phyloP scores from a whole-genome alignment of 2,329 filamentous ascomycete genomes.

The Tolypocladium guangdongense region DNA sequence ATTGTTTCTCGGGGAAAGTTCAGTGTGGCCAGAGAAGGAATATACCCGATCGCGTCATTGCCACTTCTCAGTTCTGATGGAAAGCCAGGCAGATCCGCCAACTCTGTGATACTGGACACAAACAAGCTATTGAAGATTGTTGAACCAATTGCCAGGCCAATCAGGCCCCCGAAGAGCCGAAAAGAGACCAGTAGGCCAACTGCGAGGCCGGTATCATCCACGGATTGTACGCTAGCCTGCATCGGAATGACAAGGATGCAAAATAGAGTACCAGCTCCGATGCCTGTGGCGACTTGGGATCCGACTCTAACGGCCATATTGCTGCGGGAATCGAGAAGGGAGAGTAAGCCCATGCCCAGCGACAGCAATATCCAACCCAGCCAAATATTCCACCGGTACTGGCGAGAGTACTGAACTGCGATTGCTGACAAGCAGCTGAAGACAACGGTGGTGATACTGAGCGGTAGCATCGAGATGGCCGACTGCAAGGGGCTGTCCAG shows the following conservation, averaged over 20 bases:
- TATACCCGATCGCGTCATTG: too few species aligned
- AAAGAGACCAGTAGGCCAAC: conserved; percentile 21
- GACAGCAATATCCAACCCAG: too few species aligned
- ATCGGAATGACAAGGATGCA: conserved; percentile 15
- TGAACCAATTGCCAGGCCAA: conserved; percentile 21
- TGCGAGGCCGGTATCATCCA: conserved; percentile 23
- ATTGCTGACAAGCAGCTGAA: too few species aligned
- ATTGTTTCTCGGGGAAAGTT: too few species aligned
- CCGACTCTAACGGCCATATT: conserved; percentile 5
- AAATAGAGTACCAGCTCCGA: conserved; percentile 12
- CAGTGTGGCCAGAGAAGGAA: too few species aligned
- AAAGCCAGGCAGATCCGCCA: too few species aligned
- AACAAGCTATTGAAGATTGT: conserved; percentile 4
- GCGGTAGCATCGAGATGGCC: conserved; percentile 3
- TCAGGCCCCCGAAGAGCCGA: conserved; percentile 24
- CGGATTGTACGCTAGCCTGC: conserved; percentile 19
- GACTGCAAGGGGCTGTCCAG: conserved; percentile 16
- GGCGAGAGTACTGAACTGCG: too few species aligned
- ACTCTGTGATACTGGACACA: too few species aligned
- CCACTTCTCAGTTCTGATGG: too few species aligned
- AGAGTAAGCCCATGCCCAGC: conserved; percentile 3
- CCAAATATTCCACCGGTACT: too few species aligned
- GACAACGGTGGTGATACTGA: too few species aligned
- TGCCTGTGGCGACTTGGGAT: conserved; percentile 16
- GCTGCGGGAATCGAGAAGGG: conserved; percentile 5